A percentile compares a stretch with the other conserved stretches of the same genome.
Evolutionary conservation across 2,329 filamentous ascomycete species (phyloP).

Genomic region (Pestalotiopsis sp.): DNA sequence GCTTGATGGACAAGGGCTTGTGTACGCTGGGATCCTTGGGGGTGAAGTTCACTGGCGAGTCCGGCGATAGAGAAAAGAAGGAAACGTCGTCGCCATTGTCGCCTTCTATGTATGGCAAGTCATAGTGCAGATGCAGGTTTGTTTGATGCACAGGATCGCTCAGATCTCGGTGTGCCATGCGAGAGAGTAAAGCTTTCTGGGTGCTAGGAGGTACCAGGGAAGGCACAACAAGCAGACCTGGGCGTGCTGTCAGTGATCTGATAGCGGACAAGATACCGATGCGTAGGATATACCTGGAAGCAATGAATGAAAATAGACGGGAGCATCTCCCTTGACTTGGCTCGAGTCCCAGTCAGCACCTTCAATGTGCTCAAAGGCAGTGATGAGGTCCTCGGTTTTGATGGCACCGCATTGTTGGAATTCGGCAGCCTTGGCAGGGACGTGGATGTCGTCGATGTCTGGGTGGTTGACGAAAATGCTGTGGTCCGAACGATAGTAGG

Average conservation of each 20-base stretch:
- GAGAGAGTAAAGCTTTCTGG: slow-evolving; percentile 71
- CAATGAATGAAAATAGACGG: slow-evolving; percentile 65
- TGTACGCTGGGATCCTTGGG: slow-evolving; percentile 78
- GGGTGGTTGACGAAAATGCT: slow-evolving; percentile 53
- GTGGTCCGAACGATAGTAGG: slow-evolving; percentile 64
- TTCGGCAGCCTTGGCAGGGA: slow-evolving; percentile 37
- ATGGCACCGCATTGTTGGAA: slow-evolving; percentile 51
- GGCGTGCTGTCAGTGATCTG: neutral
- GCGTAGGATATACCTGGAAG: slow-evolving; percentile 63
- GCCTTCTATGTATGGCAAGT: slow-evolving; percentile 59
- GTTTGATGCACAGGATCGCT: slow-evolving; percentile 76
- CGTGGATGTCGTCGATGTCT: slow-evolving; percentile 57
- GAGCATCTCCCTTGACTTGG: slow-evolving; percentile 37
- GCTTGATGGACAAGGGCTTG: slow-evolving; percentile 69
- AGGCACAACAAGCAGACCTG: slow-evolving; percentile 81
- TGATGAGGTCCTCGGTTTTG: slow-evolving; percentile 41
- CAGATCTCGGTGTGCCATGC: slow-evolving; percentile 77
- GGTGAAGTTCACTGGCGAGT: slow-evolving; percentile 55
- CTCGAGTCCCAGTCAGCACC: slow-evolving; percentile 33
- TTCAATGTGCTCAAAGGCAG: slow-evolving; percentile 46
- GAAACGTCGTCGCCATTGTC: slow-evolving; percentile 37
- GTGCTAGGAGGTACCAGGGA: slow-evolving; percentile 69
- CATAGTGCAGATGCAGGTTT: slow-evolving; percentile 86
- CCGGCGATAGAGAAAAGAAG: slow-evolving; percentile 56
- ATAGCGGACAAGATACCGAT: neutral